Evolutionary conservation across 768 basidiomycete genomes (phyloP), one percentile per base, ranked within the genome.

Genomic region (Cyclocybe aegerita): DNA sequence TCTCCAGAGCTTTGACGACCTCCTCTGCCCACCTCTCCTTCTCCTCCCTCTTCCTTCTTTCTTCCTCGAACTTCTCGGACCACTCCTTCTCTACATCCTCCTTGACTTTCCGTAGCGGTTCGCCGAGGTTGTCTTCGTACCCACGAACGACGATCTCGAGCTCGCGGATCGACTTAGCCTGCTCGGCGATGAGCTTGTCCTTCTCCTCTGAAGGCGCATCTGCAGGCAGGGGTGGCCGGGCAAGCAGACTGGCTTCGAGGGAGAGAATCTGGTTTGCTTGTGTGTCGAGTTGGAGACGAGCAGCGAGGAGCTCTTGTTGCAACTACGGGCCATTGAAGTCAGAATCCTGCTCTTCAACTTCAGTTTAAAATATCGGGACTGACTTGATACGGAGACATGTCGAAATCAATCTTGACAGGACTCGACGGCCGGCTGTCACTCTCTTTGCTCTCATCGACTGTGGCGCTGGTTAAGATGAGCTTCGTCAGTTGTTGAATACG

Each of bases 371-470:
- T 36, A 47, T 39, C 6, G 36, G 29, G 30, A 62, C 72, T 50
- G 40, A 88, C 87, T 72, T 93, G 86, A 55, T 92, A 92, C 2
- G 90, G 88, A 0, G 89, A 82, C 82, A 90, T 83, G 62, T 93
- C 90, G 59, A 93, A 95, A 65, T 95, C 90, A 31, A 97, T 73
- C 72, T 95, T 96, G 48, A 80, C 79, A 0, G 94, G 94, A 67
- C 92, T 94, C 5, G 75, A 76, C 0, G 93, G 88, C 12, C 89
- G 75, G 17, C 88, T 86, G 41, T 88, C 85, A 50, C 83, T 85
- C 32, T 81, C 83, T 54, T 76, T 81, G 44, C 58, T 72, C 50
- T 88, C 85, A 55, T 85, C 87, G 30, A 96, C 85, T 1, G 82
- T 89, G 55, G 90, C 85, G 55, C 90, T 92, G 4, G 93, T 96